Evolutionary conservation across 1,284 basidiomycete genomes (phyloP).

Genomic region (Coniferiporia sulphurascens): DNA sequence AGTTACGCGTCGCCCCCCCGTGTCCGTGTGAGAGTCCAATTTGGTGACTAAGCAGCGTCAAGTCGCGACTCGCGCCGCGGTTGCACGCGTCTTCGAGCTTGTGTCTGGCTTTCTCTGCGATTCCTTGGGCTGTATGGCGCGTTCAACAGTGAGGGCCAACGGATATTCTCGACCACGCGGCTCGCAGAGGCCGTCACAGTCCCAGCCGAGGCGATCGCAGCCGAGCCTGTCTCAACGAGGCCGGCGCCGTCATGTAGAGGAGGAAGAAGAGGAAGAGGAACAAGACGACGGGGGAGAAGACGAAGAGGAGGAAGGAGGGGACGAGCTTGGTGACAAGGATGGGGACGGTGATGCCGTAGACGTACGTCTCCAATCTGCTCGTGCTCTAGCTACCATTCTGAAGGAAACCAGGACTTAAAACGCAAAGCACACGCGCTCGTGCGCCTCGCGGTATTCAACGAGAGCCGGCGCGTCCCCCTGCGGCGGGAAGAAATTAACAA

Average conservation of each 20-base stretch:
- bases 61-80: not conserved
- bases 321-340: conserved; percentile 24
- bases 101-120: not conserved
- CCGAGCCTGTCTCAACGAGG: conserved; percentile 9
- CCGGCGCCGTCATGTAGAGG: conserved; percentile 13
- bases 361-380: not conserved
- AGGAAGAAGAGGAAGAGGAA: conserved; percentile 20
- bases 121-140: conserved; percentile 2
- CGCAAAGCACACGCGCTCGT: conserved; percentile 63
- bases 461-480: conserved; percentile 56
- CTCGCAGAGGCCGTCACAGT: conserved; percentile 5
- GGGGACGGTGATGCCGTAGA: conserved; percentile 23
- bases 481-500: conserved; percentile 74
- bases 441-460: conserved; percentile 67
- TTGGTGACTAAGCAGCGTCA: not conserved
- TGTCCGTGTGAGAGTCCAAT: not conserved
- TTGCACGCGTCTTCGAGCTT: not conserved
- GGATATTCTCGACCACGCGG: conserved; percentile 8
- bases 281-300: conserved; percentile 32
- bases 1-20: conserved; percentile 1
- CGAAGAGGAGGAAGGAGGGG: conserved; percentile 24
- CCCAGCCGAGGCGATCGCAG: conserved; percentile 6
- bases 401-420: conserved; percentile 42
- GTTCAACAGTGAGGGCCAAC: conserved; percentile 4
- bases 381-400: not conserved